Evolutionary conservation across 441 rosid genomes (phyloP), one percentile per base, ranked within the genome.

Genomic region (Populus hybrid): DNA sequence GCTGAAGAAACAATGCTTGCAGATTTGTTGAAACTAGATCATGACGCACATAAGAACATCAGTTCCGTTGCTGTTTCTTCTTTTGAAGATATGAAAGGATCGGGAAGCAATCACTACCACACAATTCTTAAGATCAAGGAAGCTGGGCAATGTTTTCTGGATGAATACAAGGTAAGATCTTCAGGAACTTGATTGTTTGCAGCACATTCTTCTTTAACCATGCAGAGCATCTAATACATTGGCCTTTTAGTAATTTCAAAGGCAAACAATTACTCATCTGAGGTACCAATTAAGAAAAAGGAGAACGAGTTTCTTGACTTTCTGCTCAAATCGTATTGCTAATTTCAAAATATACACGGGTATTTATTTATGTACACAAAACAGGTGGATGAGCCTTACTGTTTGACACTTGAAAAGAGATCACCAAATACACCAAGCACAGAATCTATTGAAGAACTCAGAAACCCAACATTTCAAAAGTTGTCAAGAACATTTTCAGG

Each of bases 21-120:
- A 92, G 97, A 88, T 76, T 91, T 94, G 24, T 85, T 91, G 74
- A 87, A 90, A 84, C 94, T 90, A 32, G 97, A 92, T 81, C 92
- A 79, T 23, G 86, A 91, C 36, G 95, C 97, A 73, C 88, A 89
- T 26, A 78, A 72, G 24, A 90, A 88, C 79, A 80, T 91, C 81
- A 86, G 85, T 77, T 91, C 95, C 80, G 86, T 89, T 87, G 85
- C 87, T 68, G 85, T 78, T 72, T 91, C 93, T 54, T 89, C 90
- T 77, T 87, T 87, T 28, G 90, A 84, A 61, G 91, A 92, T 67
- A 79, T 92, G 83, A 82, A 84, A 79, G 89, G 91, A 75, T 66
- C 89, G 76, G 90, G 88, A 81, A 91, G 82, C 70, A 89, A 87
- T 76, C 95, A 93, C 87, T 87, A 89, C 77, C 83, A 90, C 83